Evolutionary conservation across 2,329 filamentous ascomycete species (phyloP).

Genomic region (Botrytis deweyae): DNA sequence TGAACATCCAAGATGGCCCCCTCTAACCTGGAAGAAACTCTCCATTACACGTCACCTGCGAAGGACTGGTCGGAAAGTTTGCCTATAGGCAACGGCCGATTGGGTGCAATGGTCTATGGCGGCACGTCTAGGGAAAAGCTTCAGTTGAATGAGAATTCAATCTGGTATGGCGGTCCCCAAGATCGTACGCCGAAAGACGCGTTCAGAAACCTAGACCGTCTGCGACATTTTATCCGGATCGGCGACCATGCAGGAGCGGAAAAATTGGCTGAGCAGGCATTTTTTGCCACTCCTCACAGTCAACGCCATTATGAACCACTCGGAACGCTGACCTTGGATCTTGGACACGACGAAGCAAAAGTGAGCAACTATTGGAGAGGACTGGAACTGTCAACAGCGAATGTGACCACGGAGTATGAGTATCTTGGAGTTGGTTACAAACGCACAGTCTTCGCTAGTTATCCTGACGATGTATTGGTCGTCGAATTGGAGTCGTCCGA

Average conservation of each 20-base stretch:
- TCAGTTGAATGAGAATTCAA: conserved; percentile 49
- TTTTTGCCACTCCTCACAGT: conserved; percentile 47
- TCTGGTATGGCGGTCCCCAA: conserved; percentile 48
- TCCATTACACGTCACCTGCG: conserved; percentile 39
- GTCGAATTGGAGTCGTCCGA: conserved; percentile 34
- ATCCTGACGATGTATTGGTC: conserved; percentile 44
- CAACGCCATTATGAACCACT: conserved; percentile 50
- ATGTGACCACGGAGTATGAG: conserved; percentile 41
- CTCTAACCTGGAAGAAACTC: conserved; percentile 10
- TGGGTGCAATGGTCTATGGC: conserved; percentile 47
- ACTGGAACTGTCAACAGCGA: conserved; percentile 43
- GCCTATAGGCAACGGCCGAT: conserved; percentile 50
- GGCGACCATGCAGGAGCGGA: conserved; percentile 45
- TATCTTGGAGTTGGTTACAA: conserved; percentile 37
- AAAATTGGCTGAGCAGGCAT: conserved; percentile 43
- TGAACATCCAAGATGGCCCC: neutral
- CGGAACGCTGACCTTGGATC: conserved; percentile 43
- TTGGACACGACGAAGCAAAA: conserved; percentile 39
- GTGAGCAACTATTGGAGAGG: conserved; percentile 28
- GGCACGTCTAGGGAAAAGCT: conserved; percentile 46
- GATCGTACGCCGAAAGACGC: conserved; percentile 45
- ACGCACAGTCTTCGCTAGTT: conserved; percentile 43
- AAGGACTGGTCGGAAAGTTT: conserved; percentile 42
- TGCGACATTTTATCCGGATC: conserved; percentile 45
- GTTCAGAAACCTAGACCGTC: conserved; percentile 40